Evolutionary conservation across 2,329 filamentous ascomycete genomes (phyloP).

Genomic region (Cryphonectria radicalis): DNA sequence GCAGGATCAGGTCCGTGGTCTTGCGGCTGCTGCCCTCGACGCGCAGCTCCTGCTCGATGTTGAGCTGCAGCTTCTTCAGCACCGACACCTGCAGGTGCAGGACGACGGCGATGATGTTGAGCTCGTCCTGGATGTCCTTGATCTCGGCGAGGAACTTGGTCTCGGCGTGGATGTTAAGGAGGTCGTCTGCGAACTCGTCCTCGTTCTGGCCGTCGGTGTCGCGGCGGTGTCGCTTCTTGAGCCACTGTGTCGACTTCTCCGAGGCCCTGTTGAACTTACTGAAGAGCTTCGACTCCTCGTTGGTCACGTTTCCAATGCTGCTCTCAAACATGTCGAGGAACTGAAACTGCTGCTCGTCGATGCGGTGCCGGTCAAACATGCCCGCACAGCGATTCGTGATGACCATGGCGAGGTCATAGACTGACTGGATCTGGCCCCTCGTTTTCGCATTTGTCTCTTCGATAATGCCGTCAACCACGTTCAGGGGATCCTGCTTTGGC

Average conservation of each 20-base stretch:
- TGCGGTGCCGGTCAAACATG: constrained; percentile 62
- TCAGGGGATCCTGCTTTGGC: constrained; percentile 64
- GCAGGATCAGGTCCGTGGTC: constrained; percentile 26
- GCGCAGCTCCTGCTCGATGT: constrained; percentile 43
- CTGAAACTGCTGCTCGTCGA: constrained; percentile 63
- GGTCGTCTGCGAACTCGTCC: constrained; percentile 53
- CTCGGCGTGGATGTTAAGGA: constrained; percentile 64
- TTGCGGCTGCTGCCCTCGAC: constrained; percentile 31
- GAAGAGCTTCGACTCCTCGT: constrained; percentile 62
- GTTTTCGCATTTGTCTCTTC: constrained; percentile 70
- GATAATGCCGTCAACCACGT: constrained; percentile 66
- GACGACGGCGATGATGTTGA: constrained; percentile 63
- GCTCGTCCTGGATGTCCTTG: constrained; percentile 70
- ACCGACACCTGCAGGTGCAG: constrained; percentile 54
- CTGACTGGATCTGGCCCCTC: constrained; percentile 59
- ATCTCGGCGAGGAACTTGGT: constrained; percentile 65
- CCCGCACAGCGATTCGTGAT: constrained; percentile 65
- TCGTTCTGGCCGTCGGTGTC: constrained; percentile 20
- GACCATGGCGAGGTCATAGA: constrained; percentile 65
- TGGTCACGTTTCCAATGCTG: constrained; percentile 60
- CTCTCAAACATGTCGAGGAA: constrained; percentile 72
- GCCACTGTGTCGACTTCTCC: constrained; percentile 57
- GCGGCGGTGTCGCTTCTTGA: constrained; percentile 49
- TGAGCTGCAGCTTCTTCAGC: constrained; percentile 50
- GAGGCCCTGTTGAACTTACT: constrained; percentile 63